phyloP scores from a whole-genome alignment of 129 eudicot species.

The Deinandra increscens region DNA sequence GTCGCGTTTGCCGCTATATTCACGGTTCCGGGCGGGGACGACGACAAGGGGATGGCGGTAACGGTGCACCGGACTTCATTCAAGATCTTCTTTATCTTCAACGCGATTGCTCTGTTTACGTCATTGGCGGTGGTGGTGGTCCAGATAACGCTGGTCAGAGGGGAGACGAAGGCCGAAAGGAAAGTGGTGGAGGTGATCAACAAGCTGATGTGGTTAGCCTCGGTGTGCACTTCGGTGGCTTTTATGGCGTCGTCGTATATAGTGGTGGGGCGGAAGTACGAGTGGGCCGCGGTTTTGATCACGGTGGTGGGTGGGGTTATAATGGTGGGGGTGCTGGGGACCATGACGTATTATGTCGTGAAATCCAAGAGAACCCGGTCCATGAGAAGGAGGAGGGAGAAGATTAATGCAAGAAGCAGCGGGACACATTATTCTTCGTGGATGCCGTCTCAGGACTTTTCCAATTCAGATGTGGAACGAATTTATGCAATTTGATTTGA shows the following conservation, averaged over 20 bases:
- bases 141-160: slow-evolving; percentile 73
- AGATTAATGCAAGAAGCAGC: slow-evolving; percentile 53
- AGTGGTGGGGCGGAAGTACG: slow-evolving; percentile 59
- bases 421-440: slow-evolving; percentile 69
- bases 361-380: slow-evolving; percentile 61
- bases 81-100: slow-evolving; percentile 66
- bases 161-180: slow-evolving; percentile 73
- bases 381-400: slow-evolving; percentile 56
- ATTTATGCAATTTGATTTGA: slow-evolving; percentile 71
- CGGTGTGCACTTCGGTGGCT: slow-evolving; percentile 75
- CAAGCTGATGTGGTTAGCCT: slow-evolving; percentile 89
- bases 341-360: slow-evolving; percentile 74
- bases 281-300: slow-evolving; percentile 67
- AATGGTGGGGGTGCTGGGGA: slow-evolving; percentile 75
- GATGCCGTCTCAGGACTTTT: slow-evolving; percentile 59
- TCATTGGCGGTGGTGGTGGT: slow-evolving; percentile 88
- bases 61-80: slow-evolving; percentile 47
- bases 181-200: slow-evolving; percentile 66
- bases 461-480: slow-evolving; percentile 60
- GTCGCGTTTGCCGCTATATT: slow-evolving; percentile 91
- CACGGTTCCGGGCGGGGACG: slow-evolving; percentile 85
- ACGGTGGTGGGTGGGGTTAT: slow-evolving; percentile 71
- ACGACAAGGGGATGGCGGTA: slow-evolving; percentile 55
- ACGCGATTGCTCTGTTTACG: slow-evolving; percentile 73
- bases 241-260: slow-evolving; percentile 74